Evolutionary conservation across 2,329 filamentous ascomycete genomes (phyloP), one percentile per base, ranked within the genome.

Genomic region (Graphiopsis chlorocephala): DNA sequence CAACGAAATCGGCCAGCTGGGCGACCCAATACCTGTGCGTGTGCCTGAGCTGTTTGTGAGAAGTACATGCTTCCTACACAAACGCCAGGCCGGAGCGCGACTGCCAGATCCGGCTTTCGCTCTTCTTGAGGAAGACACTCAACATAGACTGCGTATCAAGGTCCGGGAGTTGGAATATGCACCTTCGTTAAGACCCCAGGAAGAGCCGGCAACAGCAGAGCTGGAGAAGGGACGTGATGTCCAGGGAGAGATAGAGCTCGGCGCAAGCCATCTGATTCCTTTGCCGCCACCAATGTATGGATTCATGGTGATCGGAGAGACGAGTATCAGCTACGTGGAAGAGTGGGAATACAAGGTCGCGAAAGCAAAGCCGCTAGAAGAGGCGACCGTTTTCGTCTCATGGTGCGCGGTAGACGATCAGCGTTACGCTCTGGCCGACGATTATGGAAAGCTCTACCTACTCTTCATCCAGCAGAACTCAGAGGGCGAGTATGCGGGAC

Each of bases 341-440:
- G 91, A 92, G 66, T 77, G 73, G 68, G 84, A 90, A 35, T 91
- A 80, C 26, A 88, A 89, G 67, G 85, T 87, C 35, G 84, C 84
- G 14, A 84, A 92, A 14, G 86, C 88, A 20, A 84, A 88, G 10
- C 80, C 83, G 0, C 78, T 97, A 2, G 82, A 86, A 0, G 88
- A 94, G 64, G 86, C 93, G 0, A 92, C 90, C 2, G 89, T 97
- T 38, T 98, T 96, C 71, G 90, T 95, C n/a, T 88, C 92, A 2
- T 99, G 94, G 93, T 90, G 91, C 67, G 87, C 89, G 71, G 88
- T 95, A 60, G 91, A 98, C 72, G 86, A 88, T 26, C 88, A 90
- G 45, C 85, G 90, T 72, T 98, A 93, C 80, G 82, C 97, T n/a
- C 80, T 99, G 2, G 93, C 90, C 1, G 95, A 99, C 74, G 93